Conservation (phyloP, 2,329 filamentous ascomycete species). For the Colletotrichum melonis region DNA sequence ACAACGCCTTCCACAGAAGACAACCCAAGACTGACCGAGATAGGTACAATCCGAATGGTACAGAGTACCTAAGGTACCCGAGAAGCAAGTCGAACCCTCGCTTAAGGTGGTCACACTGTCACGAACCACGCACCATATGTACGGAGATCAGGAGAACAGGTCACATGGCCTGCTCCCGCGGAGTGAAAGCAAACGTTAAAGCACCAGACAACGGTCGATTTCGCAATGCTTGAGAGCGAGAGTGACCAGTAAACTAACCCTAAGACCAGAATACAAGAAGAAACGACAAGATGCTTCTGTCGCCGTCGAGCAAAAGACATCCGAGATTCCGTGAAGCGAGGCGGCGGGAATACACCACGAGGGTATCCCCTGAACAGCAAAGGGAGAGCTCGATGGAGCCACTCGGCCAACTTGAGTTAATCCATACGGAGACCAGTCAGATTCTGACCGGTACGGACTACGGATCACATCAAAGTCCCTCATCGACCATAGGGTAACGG, state of each 20-base stretch:
- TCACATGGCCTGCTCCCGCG: not conserved
- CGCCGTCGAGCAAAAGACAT: not conserved
- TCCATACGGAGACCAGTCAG: not conserved
- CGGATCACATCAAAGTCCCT: not conserved
- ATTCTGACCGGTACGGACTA: not conserved
- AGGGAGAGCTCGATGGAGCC: not conserved
- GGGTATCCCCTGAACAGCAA: not conserved
- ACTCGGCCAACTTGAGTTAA: not conserved
- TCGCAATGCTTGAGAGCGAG: not conserved
- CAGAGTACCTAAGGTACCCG: not conserved
- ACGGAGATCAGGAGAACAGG: not conserved
- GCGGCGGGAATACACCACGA: slow-evolving; percentile 10
- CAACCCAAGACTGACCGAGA: not conserved
- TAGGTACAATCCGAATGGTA: not conserved
- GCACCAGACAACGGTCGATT: not conserved
- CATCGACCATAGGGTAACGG: not conserved
- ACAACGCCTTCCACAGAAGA: not conserved
- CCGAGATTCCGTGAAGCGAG: slow-evolving; percentile 10
- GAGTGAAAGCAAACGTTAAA: not conserved
- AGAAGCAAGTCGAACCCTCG: not conserved
- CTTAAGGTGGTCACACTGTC: not conserved
- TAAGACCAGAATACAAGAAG: not conserved
- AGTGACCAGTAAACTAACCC: not conserved
- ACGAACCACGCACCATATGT: not conserved
- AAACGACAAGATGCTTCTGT: not conserved